phyloP scores from a whole-genome alignment of 176 grass and related monocot species.

The Phyllostachys edulis region DNA sequence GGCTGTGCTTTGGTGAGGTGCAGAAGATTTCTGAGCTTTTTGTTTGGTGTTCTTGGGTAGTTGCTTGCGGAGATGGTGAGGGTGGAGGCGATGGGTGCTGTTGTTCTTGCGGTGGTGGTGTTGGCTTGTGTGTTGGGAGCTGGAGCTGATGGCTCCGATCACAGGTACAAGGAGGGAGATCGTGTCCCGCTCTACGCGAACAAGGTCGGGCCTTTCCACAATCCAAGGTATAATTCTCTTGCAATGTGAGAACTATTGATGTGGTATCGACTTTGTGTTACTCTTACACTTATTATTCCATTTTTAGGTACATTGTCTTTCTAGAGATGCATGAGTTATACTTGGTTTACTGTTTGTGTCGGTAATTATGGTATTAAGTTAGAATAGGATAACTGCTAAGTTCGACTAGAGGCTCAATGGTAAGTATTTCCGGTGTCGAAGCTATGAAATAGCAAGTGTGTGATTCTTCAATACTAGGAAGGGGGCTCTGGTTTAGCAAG shows the following conservation, averaged over 20 bases:
- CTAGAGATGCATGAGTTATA: background rate
- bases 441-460: background rate
- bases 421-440: background rate
- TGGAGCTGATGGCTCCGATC: slow-evolving; percentile 67
- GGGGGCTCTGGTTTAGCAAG: background rate
- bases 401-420: background rate
- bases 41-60: slow-evolving; percentile 6
- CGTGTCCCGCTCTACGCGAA: slow-evolving; percentile 84
- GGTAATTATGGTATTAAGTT: background rate
- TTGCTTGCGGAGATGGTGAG: slow-evolving; percentile 28
- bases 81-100: background rate
- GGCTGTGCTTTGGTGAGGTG: background rate
- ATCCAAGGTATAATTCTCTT: slow-evolving; percentile 66
- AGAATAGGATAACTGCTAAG: background rate
- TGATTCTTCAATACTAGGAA: background rate
- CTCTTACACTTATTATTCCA: slow-evolving; percentile 5
- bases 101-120: slow-evolving; percentile 46
- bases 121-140: slow-evolving; percentile 50
- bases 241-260: background rate
- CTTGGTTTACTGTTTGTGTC: background rate
- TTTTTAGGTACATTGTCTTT: background rate
- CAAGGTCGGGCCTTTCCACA: slow-evolving; percentile 93
- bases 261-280: background rate
- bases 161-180: slow-evolving; percentile 77
- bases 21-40: slow-evolving; percentile 1